Evolutionary conservation across 306 rosid species (phyloP), one percentile per base, ranked within the genome.

Genomic region (Biancaea sappan): DNA sequence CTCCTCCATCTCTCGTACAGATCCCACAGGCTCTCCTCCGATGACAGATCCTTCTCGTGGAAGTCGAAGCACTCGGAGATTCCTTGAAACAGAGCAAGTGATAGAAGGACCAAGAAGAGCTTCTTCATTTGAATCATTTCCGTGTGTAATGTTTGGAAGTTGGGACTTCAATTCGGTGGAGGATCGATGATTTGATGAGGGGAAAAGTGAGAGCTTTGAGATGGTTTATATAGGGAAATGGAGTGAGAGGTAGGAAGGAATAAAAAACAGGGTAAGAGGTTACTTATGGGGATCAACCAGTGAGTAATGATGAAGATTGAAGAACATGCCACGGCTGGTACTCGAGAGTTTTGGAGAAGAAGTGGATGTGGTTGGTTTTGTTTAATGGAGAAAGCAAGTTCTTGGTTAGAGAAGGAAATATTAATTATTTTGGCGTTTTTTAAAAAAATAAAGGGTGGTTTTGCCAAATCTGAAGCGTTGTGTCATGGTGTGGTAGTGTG

Each of bases 1-100:
- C 86, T 83, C 71, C 87, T 83, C 90, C 90, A 86, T 18, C 84
- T 77, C 78, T 78, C 82, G 38, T 86, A 86, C 56, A 86, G 75
- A 14, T 75, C 82, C 90, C 87, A 83, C 29, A 86, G 11, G 28
- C 71, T 50, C 18, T 78, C 80, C 5, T 86, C 87, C 0, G 87
- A 77, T 24, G 13, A 69, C 25, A 86, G 40, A 47, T 86, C 90
- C 8, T 78, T 83, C 9, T 86, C 90, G 0, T 78, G 60, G 32
- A 75, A 75, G 13, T 86, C 86, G 37, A 83, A 71, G 44, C 80
- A 26, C 66, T 81, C 32, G 4, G 61, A 16, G 0, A 72, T 11
- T 16, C 37, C 69, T 0, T 80, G 75, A 68, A 80, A 16, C 38
- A 80, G 48, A 69, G 80, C 82, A 61, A 83, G 56, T 25, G 68